Evolutionary conservation across 352 stramenopile species (phyloP).

Genomic region (Phytophthora ohioensis): DNA sequence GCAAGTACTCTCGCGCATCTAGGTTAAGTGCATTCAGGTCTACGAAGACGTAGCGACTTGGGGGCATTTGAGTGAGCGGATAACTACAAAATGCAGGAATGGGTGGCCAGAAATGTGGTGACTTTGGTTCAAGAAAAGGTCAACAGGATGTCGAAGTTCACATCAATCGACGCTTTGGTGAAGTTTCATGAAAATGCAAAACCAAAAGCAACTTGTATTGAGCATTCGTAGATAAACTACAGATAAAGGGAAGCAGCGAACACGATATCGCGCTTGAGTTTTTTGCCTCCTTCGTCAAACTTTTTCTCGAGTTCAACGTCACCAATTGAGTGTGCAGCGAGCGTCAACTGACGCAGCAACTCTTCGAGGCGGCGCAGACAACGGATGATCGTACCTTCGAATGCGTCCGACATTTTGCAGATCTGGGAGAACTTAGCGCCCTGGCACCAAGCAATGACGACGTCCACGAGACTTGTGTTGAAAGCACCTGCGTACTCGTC

Average conservation of each 20-base stretch:
- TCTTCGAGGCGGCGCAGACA: constrained; percentile 97
- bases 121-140: too few relatives aligned
- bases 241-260: constrained; percentile 99
- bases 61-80: not conserved
- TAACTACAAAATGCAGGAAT: too few relatives aligned
- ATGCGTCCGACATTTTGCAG: constrained; percentile 97
- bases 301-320: constrained; percentile 97
- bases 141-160: too few relatives aligned
- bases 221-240: constrained; percentile 48
- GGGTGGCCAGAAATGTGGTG: too few relatives aligned
- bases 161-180: too few relatives aligned
- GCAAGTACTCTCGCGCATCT: not conserved
- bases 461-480: constrained; percentile 98
- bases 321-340: constrained; percentile 96
- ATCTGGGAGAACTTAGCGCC: constrained; percentile 99
- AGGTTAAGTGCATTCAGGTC: not conserved
- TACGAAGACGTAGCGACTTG: not conserved
- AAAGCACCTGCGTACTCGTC: constrained; percentile 98
- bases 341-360: constrained; percentile 96
- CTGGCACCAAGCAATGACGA: constrained; percentile 97
- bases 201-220: constrained; percentile 18
- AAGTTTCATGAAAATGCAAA: not conserved
- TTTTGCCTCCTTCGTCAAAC: constrained; percentile 97
- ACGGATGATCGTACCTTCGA: constrained; percentile 99
- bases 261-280: constrained; percentile 99